Percentiles rank a stretch among this genome's conserved stretches.
Evolutionary conservation across 352 stramenopile genomes (phyloP).

Genomic region (Phytophthora macrochlamydospora): DNA sequence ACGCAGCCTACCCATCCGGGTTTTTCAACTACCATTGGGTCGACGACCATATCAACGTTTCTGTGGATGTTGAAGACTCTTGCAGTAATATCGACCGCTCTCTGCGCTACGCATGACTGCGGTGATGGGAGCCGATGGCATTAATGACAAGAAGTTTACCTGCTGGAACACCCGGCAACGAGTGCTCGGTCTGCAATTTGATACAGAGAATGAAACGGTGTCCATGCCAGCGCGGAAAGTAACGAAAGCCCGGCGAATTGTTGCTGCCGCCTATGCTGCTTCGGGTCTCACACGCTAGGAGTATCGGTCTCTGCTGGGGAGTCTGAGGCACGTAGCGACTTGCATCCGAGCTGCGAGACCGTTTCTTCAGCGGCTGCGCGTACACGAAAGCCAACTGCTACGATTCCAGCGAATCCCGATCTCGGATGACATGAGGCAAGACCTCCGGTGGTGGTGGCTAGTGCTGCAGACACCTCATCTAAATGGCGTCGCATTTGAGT

Average conservation of each 20-base stretch:
- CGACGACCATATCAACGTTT: slow-evolving; percentile 10
- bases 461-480: slow-evolving; percentile 13
- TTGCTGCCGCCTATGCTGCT: background rate
- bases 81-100: background rate
- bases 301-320: slow-evolving; percentile 2
- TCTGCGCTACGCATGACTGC: slow-evolving; percentile 13
- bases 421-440: slow-evolving; percentile 3
- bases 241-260: background rate
- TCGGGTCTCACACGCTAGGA: background rate
- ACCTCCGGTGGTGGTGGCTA: slow-evolving; percentile 25
- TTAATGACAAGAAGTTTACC: slow-evolving; percentile 20
- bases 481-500: slow-evolving; percentile 24
- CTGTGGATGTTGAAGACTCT: background rate
- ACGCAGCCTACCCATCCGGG: background rate
- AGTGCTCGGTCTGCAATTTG: slow-evolving; percentile 9
- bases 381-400: background rate
- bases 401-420: slow-evolving; percentile 1
- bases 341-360: slow-evolving; percentile 8
- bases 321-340: slow-evolving; percentile 12
- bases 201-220: background rate
- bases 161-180: background rate
- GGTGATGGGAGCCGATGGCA: slow-evolving; percentile 1
- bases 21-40: slow-evolving; percentile 18
- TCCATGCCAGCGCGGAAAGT: slow-evolving; percentile 6
- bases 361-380: slow-evolving; percentile 4